A percentile compares a stretch with the other conserved stretches of the same genome.
Evolutionary conservation across 352 stramenopile genomes (phyloP).

Genomic region (Pythium aquatile): DNA sequence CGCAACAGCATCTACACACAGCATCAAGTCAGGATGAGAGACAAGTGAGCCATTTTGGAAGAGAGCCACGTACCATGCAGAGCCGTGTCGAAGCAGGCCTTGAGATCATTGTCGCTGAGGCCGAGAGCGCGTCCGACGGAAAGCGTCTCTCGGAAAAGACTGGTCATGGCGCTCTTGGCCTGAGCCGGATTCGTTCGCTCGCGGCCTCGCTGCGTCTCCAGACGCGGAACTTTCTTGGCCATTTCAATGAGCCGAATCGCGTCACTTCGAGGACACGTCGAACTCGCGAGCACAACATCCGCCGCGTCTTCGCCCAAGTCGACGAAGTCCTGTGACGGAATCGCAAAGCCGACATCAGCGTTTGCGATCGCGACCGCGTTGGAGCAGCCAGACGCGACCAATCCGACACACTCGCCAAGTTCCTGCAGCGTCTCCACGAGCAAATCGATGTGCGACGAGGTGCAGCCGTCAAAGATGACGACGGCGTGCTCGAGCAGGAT

Average conservation of each 20-base stretch:
- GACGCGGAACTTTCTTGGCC: constrained; percentile 34
- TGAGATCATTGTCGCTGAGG: constrained; percentile 31
- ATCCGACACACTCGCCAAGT: constrained; percentile 44
- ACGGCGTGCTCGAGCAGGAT: constrained; percentile 40
- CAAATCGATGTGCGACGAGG: constrained; percentile 40
- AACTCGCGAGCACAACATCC: constrained; percentile 39
- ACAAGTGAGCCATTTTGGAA: too few relatives aligned
- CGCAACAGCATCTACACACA: background rate
- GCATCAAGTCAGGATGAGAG: background rate
- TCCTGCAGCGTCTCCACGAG: constrained; percentile 56
- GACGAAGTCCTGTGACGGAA: constrained; percentile 39
- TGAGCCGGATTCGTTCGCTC: constrained; percentile 12
- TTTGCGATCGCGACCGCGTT: constrained; percentile 47
- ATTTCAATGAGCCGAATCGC: constrained; percentile 50
- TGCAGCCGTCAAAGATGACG: constrained; percentile 49
- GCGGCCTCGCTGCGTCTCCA: background rate
- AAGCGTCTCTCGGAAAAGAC: constrained; percentile 36
- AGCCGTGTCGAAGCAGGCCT: constrained; percentile 34
- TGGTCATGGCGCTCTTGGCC: constrained; percentile 28
- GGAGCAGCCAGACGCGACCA: constrained; percentile 42
- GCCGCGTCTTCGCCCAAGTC: constrained; percentile 52
- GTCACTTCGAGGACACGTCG: constrained; percentile 43
- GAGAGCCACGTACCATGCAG: constrained; percentile 11
- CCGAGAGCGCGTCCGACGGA: constrained; percentile 35
- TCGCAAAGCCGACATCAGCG: constrained; percentile 49